phyloP scores from a whole-genome alignment of 768 basidiomycete genomes.

The Panaeolus cyanescens region DNA sequence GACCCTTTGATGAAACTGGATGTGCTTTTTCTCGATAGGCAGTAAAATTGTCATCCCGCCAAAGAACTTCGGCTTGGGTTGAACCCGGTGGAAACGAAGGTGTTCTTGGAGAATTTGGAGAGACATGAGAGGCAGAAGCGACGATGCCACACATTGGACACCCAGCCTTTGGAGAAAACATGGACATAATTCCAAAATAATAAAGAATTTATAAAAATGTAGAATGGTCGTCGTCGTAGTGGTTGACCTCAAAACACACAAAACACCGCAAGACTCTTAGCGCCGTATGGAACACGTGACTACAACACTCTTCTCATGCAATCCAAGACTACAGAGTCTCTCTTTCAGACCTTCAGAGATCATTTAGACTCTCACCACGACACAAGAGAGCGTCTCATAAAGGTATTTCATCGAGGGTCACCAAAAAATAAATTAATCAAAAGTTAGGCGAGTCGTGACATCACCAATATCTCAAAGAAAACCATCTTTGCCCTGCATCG shows the following conservation, averaged over 20 bases:
- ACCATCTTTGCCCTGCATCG: conserved; percentile 92
- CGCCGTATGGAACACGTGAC: conserved; percentile 18
- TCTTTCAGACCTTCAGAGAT: conserved; percentile 65
- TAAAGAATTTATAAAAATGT: background rate
- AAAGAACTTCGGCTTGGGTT: conserved; percentile 61
- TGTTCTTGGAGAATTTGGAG: conserved; percentile 44
- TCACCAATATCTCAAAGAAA: conserved; percentile 91
- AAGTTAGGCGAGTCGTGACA: conserved; percentile 75
- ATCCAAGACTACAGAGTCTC: conserved; percentile 23
- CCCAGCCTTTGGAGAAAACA: conserved; percentile 64
- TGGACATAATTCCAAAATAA: conserved; percentile 32
- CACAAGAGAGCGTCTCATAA: conserved; percentile 87
- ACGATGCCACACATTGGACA: conserved; percentile 82
- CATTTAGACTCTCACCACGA: conserved; percentile 87
- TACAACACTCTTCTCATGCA: conserved; percentile 16
- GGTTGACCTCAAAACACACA: conserved; percentile 2
- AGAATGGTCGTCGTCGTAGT: background rate
- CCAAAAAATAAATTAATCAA: too few relatives aligned
- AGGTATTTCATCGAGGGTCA: too few relatives aligned
- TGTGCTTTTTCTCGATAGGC: conserved; percentile 69
- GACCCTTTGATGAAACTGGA: conserved; percentile 73
- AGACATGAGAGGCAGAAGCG: conserved; percentile 48
- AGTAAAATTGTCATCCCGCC: conserved; percentile 79
- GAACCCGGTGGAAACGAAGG: conserved; percentile 49
- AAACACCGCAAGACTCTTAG: conserved; percentile 1